Conservation (phyloP, 306 rosid species). For the Myrica gale region DNA sequence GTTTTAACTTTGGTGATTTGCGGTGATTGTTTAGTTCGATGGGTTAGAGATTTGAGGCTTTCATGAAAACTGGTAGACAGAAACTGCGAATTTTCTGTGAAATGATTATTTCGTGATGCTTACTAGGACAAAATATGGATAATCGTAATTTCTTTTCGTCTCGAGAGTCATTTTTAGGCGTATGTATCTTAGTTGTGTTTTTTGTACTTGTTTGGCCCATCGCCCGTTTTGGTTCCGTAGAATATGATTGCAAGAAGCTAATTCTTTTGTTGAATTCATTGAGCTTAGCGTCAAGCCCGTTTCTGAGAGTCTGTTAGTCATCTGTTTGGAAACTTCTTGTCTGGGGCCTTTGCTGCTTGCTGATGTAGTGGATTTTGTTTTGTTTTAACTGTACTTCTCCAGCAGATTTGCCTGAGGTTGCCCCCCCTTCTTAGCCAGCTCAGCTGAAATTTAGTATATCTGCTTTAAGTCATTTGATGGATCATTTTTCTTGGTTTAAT, state of each 20-base stretch:
- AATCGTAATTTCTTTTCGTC: neutral
- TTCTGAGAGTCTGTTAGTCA: neutral
- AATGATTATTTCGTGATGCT: too few species aligned
- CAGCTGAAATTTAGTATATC: neutral
- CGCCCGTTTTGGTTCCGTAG: neutral
- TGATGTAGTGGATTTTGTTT: neutral
- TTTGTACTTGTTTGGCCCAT: neutral
- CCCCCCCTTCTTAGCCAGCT: too few species aligned
- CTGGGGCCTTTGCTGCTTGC: neutral
- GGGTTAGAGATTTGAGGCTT: neutral
- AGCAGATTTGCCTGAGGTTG: too few species aligned
- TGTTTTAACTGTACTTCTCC: too few species aligned
- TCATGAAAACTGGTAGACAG: too few species aligned
- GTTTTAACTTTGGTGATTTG: neutral
- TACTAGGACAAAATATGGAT: too few species aligned
- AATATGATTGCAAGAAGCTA: neutral
- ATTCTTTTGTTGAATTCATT: neutral
- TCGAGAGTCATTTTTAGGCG: too few species aligned
- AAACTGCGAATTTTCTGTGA: neutral
- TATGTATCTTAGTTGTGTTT: slow-evolving; percentile 1
- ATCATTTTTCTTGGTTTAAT: neutral
- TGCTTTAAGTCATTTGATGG: neutral
- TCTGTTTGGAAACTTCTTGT: neutral
- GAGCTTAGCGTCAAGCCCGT: neutral
- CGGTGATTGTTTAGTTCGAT: neutral